These are phyloP conservation scores for Emergomyces orientalis DNA, from an alignment of 2,329 filamentous ascomycete genomes.

Conservation along the genomic window DNA sequence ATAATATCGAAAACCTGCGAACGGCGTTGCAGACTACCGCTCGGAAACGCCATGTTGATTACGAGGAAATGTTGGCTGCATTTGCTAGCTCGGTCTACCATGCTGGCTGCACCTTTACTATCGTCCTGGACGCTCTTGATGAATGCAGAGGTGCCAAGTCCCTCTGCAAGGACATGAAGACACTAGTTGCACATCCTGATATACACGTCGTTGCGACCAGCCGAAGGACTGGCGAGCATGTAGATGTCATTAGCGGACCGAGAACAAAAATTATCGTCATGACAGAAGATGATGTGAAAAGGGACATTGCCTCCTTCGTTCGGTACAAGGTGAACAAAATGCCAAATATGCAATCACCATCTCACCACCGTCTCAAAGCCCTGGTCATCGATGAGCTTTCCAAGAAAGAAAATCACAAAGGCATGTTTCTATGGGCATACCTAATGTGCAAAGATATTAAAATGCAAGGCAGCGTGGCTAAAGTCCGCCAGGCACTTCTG, in stretches of 20 bases:
- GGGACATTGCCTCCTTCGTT: constrained; percentile 9
- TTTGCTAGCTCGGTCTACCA: constrained; percentile 4
- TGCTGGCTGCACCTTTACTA: constrained; percentile 5
- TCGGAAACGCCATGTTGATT: constrained; percentile 6
- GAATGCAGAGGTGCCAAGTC: constrained; percentile 7
- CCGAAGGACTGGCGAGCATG: constrained; percentile 3
- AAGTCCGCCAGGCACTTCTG: background rate
- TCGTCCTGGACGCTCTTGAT: constrained; percentile 9
- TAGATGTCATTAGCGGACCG: constrained; percentile 3
- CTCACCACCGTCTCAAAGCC: background rate
- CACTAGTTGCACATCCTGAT: background rate
- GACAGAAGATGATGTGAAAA: constrained; percentile 6
- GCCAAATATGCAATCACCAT: constrained; percentile 1
- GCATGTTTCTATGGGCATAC: constrained; percentile 10
- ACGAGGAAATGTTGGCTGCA: constrained; percentile 5
- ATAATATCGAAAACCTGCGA: constrained; percentile 1
- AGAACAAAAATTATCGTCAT: constrained; percentile 5
- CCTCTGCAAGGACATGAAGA: constrained; percentile 6
- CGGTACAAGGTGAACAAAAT: constrained; percentile 8
- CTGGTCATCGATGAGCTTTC: constrained; percentile 8
- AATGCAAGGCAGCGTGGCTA: constrained; percentile 1
- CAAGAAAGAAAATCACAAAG: constrained; percentile 7
- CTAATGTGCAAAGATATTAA: constrained; percentile 11
- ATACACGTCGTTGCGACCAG: constrained; percentile 7
- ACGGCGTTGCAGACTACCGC: background rate